Base-by-base conservation (phyloP, 176 grass and related monocot genomes). In the Cenchrus americanus region DNA sequence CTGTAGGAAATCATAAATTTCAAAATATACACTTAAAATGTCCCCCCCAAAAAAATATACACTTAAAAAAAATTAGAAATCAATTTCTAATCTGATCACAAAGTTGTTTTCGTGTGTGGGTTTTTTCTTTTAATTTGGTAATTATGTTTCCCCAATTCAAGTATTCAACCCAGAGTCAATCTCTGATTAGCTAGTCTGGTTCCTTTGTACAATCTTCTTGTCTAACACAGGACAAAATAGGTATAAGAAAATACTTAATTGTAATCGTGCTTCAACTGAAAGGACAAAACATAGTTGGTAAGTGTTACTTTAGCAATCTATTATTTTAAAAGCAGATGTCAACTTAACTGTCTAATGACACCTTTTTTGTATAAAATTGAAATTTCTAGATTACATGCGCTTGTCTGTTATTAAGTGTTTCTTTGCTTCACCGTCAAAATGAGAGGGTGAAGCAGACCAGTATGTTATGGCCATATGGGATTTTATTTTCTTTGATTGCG, bases 401-500 rank as follows among this genome's bases (percentile, higher is more conserved):
- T 49, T 40, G 26, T 12, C 15, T 66, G 15, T 51, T 34, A n/a
- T 15, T 50, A 51, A 8, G 58, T 15, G 18, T 59, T 61, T 3
- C 13, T 43, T 75, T 60, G 27, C 7, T 68, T 24, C 21, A 51
- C n/a, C 61, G 26, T 1, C 1, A n/a, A 74, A 60, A 41, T 24
- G 5, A 43, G 26, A 37, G 47, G 0, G 48, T 7, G 32, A 72
- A 22, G 43, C 42, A 59, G 66, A 59, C 0, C 0, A 1, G 11
- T 34, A 8, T 5, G 32, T 18, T 82, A 40, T 12, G 9, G 7
- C 9, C 7, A 44, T 44, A 44, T 14, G 9, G 8, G 10, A 21
- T 69, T 69, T 75, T 84, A 21, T 69, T 69, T 75, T 84, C 24
- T 21, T 5, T 62, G 27, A 42, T 34, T 63, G 7, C 34, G 8